Percentiles rank a stretch among this genome's conserved stretches.
phyloP scores from a whole-genome alignment of 148 eudicot species.

The Arbutus unedo region DNA sequence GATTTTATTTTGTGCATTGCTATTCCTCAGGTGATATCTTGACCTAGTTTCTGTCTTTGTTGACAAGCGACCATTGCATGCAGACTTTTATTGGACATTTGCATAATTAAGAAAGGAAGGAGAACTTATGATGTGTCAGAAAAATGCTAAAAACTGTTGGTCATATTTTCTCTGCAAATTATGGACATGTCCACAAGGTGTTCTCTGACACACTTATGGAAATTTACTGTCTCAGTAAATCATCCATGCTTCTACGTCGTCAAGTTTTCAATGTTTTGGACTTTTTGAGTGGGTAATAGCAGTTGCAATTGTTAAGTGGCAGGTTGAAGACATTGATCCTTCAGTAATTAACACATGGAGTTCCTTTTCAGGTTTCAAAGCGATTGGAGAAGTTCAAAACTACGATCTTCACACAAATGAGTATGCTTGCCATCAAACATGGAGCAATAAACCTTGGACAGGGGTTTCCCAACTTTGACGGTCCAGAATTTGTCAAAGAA shows the following conservation, averaged over 20 bases:
- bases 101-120: background rate
- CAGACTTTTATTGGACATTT: background rate
- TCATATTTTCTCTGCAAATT: background rate
- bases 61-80: background rate
- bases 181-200: background rate
- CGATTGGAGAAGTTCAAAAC: slow-evolving; percentile 97
- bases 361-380: slow-evolving; percentile 65
- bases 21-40: background rate
- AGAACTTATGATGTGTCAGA: background rate
- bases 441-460: slow-evolving; percentile 97
- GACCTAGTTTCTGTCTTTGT: background rate
- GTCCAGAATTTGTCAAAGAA: slow-evolving; percentile 94
- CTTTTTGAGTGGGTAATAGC: background rate
- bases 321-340: background rate
- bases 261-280: background rate
- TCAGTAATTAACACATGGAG: background rate
- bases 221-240: background rate
- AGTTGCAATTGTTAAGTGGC: background rate
- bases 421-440: slow-evolving; percentile 91
- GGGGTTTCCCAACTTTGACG: slow-evolving; percentile 98
- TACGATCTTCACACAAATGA: slow-evolving; percentile 96
- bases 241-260: background rate
- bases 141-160: background rate
- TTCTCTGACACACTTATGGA: background rate
- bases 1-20: too few relatives aligned